Evolutionary conservation across 192 early-diverging fungal genomes (phyloP).

Genomic region (Coemansia reversa): DNA sequence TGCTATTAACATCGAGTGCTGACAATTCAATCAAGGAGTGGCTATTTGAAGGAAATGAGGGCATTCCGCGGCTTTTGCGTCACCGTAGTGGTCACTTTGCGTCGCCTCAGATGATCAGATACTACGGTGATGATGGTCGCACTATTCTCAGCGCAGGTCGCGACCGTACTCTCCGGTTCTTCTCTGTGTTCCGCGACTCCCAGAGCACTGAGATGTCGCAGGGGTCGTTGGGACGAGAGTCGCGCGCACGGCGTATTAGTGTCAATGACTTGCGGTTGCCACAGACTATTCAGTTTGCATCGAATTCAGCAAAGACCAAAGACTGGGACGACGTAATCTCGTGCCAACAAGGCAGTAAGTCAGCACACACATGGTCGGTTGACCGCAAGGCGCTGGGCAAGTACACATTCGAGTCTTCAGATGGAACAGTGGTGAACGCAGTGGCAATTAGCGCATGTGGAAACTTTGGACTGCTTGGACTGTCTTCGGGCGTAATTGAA

Average conservation of each 20-base stretch:
- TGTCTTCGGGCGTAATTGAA: slow-evolving; percentile 72
- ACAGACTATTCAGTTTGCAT: slow-evolving; percentile 71
- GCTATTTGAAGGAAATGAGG: slow-evolving; percentile 89
- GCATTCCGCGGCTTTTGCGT: slow-evolving; percentile 76
- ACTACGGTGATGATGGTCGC: slow-evolving; percentile 72
- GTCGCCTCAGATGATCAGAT: slow-evolving; percentile 78
- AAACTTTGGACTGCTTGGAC: slow-evolving; percentile 90
- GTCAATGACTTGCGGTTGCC: slow-evolving; percentile 73
- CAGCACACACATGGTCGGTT: slow-evolving; percentile 81
- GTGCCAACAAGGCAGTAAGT: slow-evolving; percentile 72
- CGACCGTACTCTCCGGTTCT: slow-evolving; percentile 80
- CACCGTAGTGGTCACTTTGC: slow-evolving; percentile 82
- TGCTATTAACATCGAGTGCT: slow-evolving; percentile 80
- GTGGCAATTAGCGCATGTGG: slow-evolving; percentile 85
- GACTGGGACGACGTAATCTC: slow-evolving; percentile 95
- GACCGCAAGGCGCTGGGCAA: slow-evolving; percentile 75
- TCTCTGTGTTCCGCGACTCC: slow-evolving; percentile 82
- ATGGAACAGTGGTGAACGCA: slow-evolving; percentile 58
- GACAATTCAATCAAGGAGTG: slow-evolving; percentile 97
- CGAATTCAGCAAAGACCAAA: slow-evolving; percentile 61
- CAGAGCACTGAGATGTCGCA: slow-evolving; percentile 87
- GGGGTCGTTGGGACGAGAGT: slow-evolving; percentile 45
- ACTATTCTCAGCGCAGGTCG: slow-evolving; percentile 77
- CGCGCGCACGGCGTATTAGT: slow-evolving; percentile 59
- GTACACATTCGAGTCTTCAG: slow-evolving; percentile 62